Percentiles rank a stretch among this genome's conserved stretches.
Evolutionary conservation across 106 monocot species (phyloP).

Genomic region (Allium sativum): DNA sequence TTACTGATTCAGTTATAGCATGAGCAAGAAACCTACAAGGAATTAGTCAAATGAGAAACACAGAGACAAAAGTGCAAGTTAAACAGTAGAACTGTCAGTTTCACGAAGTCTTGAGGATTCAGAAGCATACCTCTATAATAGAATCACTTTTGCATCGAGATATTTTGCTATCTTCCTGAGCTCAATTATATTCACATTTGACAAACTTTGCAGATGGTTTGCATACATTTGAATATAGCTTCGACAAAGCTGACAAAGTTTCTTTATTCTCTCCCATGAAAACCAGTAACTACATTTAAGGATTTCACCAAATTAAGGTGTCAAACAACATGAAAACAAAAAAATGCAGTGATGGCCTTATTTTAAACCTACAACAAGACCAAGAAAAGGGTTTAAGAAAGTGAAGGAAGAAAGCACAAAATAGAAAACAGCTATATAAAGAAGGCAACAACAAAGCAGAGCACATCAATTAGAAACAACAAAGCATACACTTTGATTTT

Average conservation of each 20-base stretch:
- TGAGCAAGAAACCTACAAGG: slow-evolving; percentile 64
- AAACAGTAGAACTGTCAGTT: neutral
- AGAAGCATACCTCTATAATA: slow-evolving; percentile 69
- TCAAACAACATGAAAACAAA: neutral
- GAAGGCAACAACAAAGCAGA: no score
- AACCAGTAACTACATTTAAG: slow-evolving; percentile 49
- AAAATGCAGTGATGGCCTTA: neutral
- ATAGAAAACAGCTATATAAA: neutral
- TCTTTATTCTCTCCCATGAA: slow-evolving; percentile 91
- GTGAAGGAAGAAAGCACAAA: neutral
- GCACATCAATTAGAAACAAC: no score
- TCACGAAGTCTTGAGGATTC: neutral
- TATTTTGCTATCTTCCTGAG: slow-evolving; percentile 72
- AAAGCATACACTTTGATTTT: no score
- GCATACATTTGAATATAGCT: slow-evolving; percentile 84
- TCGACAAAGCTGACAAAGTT: slow-evolving; percentile 88
- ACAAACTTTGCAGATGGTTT: slow-evolving; percentile 36
- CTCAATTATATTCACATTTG: slow-evolving; percentile 41
- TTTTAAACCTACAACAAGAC: neutral
- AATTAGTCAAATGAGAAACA: slow-evolving; percentile 2
- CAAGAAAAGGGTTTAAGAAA: neutral
- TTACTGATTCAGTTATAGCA: slow-evolving; percentile 90
- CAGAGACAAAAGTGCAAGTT: neutral
- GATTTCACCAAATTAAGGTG: neutral
- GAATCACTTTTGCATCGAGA: slow-evolving; percentile 85